Conservation (phyloP, 2,329 filamentous ascomycete species). For the Tolypocladium cylindrosporum region DNA sequence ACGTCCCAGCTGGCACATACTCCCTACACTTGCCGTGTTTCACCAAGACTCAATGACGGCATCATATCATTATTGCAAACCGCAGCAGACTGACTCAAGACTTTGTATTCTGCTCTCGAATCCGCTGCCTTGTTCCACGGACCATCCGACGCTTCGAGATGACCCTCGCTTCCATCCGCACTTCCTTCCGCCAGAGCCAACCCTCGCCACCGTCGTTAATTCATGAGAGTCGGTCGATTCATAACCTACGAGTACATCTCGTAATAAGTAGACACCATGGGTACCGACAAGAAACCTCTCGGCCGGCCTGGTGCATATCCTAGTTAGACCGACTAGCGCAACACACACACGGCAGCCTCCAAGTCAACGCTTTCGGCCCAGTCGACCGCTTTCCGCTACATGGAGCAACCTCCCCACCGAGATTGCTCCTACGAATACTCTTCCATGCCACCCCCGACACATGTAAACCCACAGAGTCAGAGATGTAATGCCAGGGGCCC, state of each 20-base stretch:
- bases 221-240: neutral
- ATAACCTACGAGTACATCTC: neutral
- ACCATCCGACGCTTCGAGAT: too few relatives aligned
- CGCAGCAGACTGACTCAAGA: neutral
- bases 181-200: neutral
- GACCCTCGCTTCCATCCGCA: neutral
- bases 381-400: neutral
- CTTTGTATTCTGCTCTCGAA: neutral
- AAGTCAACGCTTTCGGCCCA: neutral
- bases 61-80: neutral
- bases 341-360: neutral
- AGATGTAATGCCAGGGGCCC: neutral
- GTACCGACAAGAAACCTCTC: neutral
- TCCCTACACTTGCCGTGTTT: neutral
- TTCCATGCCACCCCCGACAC: neutral
- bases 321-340: neutral
- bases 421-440: neutral
- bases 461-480: neutral
- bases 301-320: neutral
- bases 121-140: neutral
- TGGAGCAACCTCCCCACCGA: conserved; percentile 1
- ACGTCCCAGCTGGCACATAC: too few relatives aligned
- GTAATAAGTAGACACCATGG: neutral
- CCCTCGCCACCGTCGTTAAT: neutral
- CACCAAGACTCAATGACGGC: neutral